phyloP scores from a whole-genome alignment of 192 early-diverging fungal genomes.

The Chytriomyces hyalinus region DNA sequence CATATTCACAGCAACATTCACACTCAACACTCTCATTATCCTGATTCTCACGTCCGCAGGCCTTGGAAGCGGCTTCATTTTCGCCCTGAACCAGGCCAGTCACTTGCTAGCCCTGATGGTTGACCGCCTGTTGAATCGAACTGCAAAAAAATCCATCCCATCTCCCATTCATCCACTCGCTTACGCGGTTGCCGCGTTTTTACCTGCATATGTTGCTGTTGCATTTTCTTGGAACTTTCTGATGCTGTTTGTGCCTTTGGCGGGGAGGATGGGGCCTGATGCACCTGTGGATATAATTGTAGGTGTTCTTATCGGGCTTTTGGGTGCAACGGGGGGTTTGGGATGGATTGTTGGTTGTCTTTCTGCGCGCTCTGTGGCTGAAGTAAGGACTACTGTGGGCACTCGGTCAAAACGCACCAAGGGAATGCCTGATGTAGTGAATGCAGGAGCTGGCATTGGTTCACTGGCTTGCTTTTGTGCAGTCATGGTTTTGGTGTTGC shows the following conservation, averaged over 20 bases:
- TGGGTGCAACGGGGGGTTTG: constrained; percentile 42
- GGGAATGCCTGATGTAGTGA: not conserved
- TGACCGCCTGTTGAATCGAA: constrained; percentile 25
- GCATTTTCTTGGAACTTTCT: constrained; percentile 40
- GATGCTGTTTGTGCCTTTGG: constrained; percentile 72
- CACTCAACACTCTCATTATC: not conserved
- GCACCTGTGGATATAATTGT: constrained; percentile 71
- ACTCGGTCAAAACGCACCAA: not conserved
- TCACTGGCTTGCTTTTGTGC: constrained; percentile 10
- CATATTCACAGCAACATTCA: not conserved
- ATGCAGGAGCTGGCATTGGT: constrained; percentile 34
- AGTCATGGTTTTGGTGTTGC: constrained; percentile 35
- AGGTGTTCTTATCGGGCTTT: constrained; percentile 58
- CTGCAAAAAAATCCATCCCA: not conserved
- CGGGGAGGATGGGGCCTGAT: constrained; percentile 68
- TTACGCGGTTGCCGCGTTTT: constrained; percentile 34
- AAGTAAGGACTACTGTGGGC: not conserved
- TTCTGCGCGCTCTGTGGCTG: constrained; percentile 54
- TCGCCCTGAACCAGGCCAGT: constrained; percentile 12
- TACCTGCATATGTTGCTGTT: constrained; percentile 27
- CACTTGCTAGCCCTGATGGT: constrained; percentile 35
- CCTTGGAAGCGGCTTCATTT: constrained; percentile 38
- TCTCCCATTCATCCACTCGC: constrained; percentile 33
- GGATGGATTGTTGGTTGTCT: constrained; percentile 47
- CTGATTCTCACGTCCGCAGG: constrained; percentile 12